phyloP scores from a whole-genome alignment of 805 yeast species.

The Starmerella bombi region DNA sequence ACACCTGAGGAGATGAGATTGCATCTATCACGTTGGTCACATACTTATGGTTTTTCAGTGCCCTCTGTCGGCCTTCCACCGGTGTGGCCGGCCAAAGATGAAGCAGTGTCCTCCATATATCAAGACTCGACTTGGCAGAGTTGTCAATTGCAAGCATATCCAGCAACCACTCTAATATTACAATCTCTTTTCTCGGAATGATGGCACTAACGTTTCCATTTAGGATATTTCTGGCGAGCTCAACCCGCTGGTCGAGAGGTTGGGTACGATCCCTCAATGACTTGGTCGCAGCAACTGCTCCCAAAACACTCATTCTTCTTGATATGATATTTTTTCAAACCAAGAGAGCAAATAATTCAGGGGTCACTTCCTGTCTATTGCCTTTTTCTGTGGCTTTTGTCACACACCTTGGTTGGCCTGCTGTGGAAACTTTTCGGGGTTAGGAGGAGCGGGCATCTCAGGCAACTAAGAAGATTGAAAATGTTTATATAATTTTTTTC shows the following conservation, averaged over 20 bases:
- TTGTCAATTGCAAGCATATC: constrained; percentile 21
- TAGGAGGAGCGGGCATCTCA: too few relatives aligned
- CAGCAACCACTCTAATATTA: constrained; percentile 29
- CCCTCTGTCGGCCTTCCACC: constrained; percentile 6
- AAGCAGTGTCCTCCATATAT: constrained; percentile 18
- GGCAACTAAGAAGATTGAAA: too few relatives aligned
- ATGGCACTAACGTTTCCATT: constrained; percentile 16
- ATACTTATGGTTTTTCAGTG: constrained; percentile 12
- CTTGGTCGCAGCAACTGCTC: constrained; percentile 23
- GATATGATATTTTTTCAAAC: too few relatives aligned
- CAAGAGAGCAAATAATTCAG: too few relatives aligned
- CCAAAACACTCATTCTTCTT: constrained; percentile 6
- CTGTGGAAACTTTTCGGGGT: constrained; percentile 11
- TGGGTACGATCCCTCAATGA: constrained; percentile 22
- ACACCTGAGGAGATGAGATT: neutral
- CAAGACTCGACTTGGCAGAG: constrained; percentile 8
- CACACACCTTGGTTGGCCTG: neutral
- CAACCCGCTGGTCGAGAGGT: constrained; percentile 16
- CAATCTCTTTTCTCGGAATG: constrained; percentile 26
- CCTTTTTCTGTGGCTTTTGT: neutral
- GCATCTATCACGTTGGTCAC: constrained; percentile 3
- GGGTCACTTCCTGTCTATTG: too few relatives aligned
- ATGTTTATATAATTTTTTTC: constrained; percentile 12
- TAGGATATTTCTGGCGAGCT: constrained; percentile 19
- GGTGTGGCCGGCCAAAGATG: constrained; percentile 9